Base-by-base conservation (phyloP, 75 land plant genomes). In the Azolla pinnata region DNA sequence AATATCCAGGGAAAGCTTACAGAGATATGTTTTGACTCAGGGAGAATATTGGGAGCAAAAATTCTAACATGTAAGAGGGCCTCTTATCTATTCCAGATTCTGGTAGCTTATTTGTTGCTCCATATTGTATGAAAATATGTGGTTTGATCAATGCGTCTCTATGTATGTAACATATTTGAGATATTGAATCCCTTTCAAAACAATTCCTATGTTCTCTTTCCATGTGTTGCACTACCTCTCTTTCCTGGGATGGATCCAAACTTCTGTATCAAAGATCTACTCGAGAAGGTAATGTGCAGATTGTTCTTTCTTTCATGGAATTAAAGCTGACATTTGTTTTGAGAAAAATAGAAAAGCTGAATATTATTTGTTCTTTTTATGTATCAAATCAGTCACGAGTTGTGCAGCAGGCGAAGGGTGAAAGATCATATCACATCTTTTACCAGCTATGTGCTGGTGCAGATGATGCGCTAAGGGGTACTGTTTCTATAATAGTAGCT, bases 371-470 rank as follows among this genome's bases (percentile, higher is more conserved):
- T 18, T 40, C 16, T 0, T 33, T 29, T 63, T 21, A 31, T 63
- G 21, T 29, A 27, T 33, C 28, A 31, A 63, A 63, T 63, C 79
- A 93, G 98, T 93, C 98, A 30, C 74, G 98, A 75, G 96, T 93
- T 14, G 90, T 89, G 24, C 87, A 93, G 61, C 72, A 79, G 46
- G 73, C 80, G 21, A 24, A 59, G 52, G 90, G 90, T 0, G 98
- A 93, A 65, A 65, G 98, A 40, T 93, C 98, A 24, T 93, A 83
- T 67, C 96, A 93, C 66, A 67, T 93, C 38, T 93, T 93, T 64
- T 93, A 93, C 61, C 98, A 93, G 64, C 81, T 93, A 25, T 93
- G 98, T 74, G 87, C 96, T 75, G 98, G 98, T 28, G 98, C 90
- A 67, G 66, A 85, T 56, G 57, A 66, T 44, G 2, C 1, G 17